Evolutionary conservation across 2,329 filamentous ascomycete genomes (phyloP), one percentile per base, ranked within the genome.

Genomic region (Trichoderma sp.): DNA sequence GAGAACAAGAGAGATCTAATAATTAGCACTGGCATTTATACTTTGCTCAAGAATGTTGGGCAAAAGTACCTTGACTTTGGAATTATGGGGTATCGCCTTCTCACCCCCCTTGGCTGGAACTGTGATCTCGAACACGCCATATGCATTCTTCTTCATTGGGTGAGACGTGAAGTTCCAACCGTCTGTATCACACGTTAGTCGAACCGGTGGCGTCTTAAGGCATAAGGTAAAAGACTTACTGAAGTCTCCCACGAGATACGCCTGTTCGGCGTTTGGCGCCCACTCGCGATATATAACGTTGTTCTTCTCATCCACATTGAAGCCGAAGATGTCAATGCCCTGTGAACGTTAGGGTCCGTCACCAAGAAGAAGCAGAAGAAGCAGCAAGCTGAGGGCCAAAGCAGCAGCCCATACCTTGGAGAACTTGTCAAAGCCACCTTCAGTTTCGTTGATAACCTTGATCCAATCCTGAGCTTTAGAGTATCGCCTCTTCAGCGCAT

Each of bases 241-340:
- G 86, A 98, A 99, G 76, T 98, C 96, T 73, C 96, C 96, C 76
- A 97, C 92, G 67, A 99, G 87, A 80, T 91, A 94, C 64, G 96
- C 96, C 78, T 92, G 87, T 53, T 89, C 85, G 68, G 94, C 95
- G 84, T 94, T 97, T 30, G 96, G 95, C 1, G 96, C 96, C 96
- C 96, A 99, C 87, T 99, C 96, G 76, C 94, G 89, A 82, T 99
- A 99, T 71, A 87, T 86, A 75, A 99, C 94, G 81, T 95, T 94
- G 80, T 93, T 93, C 77, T 97, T 90, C 68, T 89, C 85, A 79
- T 91, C 87, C 73, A 96, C 91, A 76, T 93, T 94, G 82, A 99
- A 89, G 70, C 96, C 96, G 79, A 93, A 97, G 74, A 87, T 91
- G 79, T 98, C 94, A 74, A 90, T 92, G 58, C 96, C 95, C 93